Conservation (phyloP, 2,329 filamentous ascomycete genomes). For the Penicillium polonicum region DNA sequence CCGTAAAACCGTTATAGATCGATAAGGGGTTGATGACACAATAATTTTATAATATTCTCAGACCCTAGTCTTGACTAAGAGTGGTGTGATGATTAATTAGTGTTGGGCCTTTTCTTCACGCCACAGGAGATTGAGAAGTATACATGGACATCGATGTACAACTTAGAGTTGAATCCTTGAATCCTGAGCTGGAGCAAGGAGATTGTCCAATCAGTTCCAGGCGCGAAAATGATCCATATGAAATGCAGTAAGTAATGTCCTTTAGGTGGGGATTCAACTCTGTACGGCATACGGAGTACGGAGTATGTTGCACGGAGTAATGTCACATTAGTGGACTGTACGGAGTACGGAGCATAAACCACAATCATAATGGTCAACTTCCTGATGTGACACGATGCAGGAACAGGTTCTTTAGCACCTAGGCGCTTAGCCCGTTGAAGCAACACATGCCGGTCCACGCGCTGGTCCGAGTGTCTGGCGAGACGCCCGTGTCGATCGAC, state of each 20-base stretch:
- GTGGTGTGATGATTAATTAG: background rate
- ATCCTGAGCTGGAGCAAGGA: background rate
- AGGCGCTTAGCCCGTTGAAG: slow-evolving; percentile 16
- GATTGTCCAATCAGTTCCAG: background rate
- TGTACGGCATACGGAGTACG: too few species aligned
- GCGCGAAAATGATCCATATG: background rate
- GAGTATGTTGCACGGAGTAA: background rate
- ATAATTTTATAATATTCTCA: background rate
- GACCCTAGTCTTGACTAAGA: background rate
- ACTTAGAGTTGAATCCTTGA: background rate
- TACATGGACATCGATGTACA: background rate
- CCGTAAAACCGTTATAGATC: background rate
- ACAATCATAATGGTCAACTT: slow-evolving; percentile 7
- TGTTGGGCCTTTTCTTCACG: background rate
- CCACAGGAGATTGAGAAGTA: background rate
- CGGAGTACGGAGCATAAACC: background rate
- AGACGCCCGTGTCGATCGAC: slow-evolving; percentile 9
- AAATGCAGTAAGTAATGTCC: background rate
- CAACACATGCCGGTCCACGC: slow-evolving; percentile 14
- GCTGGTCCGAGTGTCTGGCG: slow-evolving; percentile 16
- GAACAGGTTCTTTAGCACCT: slow-evolving; percentile 1
- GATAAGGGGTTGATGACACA: background rate
- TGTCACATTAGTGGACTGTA: too few species aligned
- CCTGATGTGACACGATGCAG: slow-evolving; percentile 9
- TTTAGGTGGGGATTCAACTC: background rate